Conservation (phyloP, 2,329 filamentous ascomycete genomes). For the Gliomastix tumulicola region DNA sequence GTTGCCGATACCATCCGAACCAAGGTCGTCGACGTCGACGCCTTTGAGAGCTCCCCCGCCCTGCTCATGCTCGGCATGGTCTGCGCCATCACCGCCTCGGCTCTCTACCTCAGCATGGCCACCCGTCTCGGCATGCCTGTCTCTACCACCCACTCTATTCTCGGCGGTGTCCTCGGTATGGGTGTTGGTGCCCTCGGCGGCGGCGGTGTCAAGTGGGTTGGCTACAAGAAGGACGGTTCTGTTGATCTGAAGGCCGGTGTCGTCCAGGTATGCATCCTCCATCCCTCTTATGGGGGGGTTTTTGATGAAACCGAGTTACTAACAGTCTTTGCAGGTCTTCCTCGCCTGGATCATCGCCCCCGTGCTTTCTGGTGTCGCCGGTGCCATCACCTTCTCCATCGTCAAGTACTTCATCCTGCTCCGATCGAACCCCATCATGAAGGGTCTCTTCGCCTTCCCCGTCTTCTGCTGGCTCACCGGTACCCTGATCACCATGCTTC, state of each 20-base stretch:
- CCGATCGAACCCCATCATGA: conserved; percentile 17
- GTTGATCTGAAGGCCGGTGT: conserved; percentile 5
- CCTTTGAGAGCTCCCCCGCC: conserved; percentile 39
- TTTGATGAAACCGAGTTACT: too few species aligned
- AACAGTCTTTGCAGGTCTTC: too few species aligned
- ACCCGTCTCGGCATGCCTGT: conserved; percentile 50
- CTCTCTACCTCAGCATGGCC: conserved; percentile 48
- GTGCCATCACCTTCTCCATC: conserved; percentile 20
- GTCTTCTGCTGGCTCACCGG: conserved; percentile 29
- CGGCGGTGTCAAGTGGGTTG: conserved; percentile 24
- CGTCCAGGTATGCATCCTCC: too few species aligned
- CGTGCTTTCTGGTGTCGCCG: conserved; percentile 21
- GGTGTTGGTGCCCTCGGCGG: conserved; percentile 27
- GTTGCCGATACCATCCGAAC: conserved; percentile 57
- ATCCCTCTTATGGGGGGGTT: too few species aligned
- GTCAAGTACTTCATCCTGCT: conserved; percentile 24
- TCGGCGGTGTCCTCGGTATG: conserved; percentile 53
- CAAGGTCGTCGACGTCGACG: conserved; percentile 43
- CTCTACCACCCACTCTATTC: conserved; percentile 54
- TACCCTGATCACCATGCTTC: conserved; percentile 36
- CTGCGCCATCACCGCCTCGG: conserved; percentile 45
- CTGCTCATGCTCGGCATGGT: conserved; percentile 53
- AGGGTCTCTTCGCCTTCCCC: conserved; percentile 25
- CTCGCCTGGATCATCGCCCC: conserved; percentile 28
- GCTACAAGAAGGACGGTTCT: conserved; percentile 4